Conservation (phyloP, 139 green algal genomes). For the Picochlorum sp. region DNA sequence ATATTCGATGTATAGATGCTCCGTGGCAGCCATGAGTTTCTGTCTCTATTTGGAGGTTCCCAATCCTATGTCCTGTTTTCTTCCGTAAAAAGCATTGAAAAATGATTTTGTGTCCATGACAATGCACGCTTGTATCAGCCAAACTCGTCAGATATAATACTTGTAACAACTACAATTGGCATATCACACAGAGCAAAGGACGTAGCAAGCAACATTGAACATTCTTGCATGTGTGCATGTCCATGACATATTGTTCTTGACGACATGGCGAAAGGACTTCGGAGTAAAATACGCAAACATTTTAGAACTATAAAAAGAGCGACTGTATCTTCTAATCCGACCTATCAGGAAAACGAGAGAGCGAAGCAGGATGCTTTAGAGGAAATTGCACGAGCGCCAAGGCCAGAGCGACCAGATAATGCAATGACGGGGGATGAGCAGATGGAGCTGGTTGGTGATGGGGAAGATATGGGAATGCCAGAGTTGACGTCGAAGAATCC, state of each 20-base stretch:
- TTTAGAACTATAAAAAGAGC: conserved; percentile 20
- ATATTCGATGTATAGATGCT: too few species aligned
- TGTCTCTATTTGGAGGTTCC: too few species aligned
- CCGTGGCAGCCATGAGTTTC: too few species aligned
- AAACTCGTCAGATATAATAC: too few species aligned
- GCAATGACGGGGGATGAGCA: background rate
- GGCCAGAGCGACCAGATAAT: background rate
- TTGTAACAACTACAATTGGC: too few species aligned
- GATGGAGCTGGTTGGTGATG: background rate
- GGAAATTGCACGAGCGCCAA: conserved; percentile 21
- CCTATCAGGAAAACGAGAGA: conserved; percentile 13
- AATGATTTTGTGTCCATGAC: too few species aligned
- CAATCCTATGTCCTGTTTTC: too few species aligned
- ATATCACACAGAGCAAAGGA: too few species aligned
- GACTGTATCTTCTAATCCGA: background rate
- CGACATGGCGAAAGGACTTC: conserved; percentile 25
- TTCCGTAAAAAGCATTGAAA: too few species aligned
- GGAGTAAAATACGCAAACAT: conserved; percentile 23
- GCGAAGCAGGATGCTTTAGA: conserved; percentile 13
- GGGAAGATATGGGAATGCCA: background rate
- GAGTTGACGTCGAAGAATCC: conserved; percentile 9
- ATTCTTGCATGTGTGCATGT: background rate
- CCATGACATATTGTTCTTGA: background rate
- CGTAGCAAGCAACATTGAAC: too few species aligned
- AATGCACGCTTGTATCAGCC: too few species aligned